These are phyloP conservation scores for Tylopilus orsonianus DNA, from an alignment of 1,284 basidiomycete species.

Conservation along the genomic window DNA sequence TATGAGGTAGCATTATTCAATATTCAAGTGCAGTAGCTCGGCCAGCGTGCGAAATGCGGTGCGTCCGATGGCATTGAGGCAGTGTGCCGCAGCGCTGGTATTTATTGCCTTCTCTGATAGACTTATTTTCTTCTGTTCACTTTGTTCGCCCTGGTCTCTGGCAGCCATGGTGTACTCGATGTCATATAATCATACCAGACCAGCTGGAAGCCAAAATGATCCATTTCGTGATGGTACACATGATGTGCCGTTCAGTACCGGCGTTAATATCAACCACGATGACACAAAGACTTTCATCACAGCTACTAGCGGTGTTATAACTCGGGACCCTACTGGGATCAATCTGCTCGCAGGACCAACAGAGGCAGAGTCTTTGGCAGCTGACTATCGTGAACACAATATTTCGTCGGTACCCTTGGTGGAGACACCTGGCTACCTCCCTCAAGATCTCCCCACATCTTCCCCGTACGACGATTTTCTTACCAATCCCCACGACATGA, in stretches of 20 bases:
- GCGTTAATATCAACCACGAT: conserved; percentile 13
- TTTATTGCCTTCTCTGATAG: not conserved
- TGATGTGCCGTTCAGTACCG: conserved; percentile 24
- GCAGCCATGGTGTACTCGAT: conserved; percentile 26
- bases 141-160: conserved; percentile 18
- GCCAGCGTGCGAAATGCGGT: conserved; percentile 30
- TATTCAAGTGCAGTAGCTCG: conserved; percentile 8
- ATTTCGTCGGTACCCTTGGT: conserved; percentile 10
- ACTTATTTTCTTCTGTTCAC: not conserved
- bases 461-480: conserved; percentile 10
- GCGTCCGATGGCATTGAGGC: too few relatives aligned
- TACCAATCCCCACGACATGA: conserved; percentile 4
- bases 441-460: conserved; percentile 19
- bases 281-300: conserved; percentile 25
- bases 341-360: conserved; percentile 14
- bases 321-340: conserved; percentile 7
- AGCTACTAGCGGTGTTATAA: conserved; percentile 21
- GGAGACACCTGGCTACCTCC: conserved; percentile 9
- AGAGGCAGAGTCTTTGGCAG: conserved; percentile 28
- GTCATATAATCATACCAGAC: conserved; percentile 10
- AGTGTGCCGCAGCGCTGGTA: not conserved
- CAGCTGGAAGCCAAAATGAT: conserved; percentile 18
- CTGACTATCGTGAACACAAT: conserved; percentile 27
- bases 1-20: too few relatives aligned
- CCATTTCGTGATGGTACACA: conserved; percentile 28